Evolutionary conservation across 345 rosid species (phyloP), one percentile per base, ranked within the genome.

Genomic region (Salix arbutifolia): DNA sequence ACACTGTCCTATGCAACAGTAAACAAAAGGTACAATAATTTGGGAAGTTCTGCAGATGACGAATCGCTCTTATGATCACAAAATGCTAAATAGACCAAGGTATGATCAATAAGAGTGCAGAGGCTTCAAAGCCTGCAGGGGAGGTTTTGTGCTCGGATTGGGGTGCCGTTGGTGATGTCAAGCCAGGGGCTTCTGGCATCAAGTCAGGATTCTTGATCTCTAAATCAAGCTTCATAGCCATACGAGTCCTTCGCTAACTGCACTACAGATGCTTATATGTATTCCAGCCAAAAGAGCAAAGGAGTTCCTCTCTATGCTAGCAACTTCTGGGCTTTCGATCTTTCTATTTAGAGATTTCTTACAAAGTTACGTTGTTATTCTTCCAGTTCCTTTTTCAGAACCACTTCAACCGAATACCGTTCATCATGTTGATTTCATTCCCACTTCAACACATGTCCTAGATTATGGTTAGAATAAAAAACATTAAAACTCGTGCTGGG

Each of bases 1-100:
- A 82, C 70, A 79, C 87, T 10, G 75, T 85, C 74, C 60, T 79
- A 1, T 82, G 87, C 85, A 85, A 79, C 82, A 53, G 23, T 79
- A 11, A 77, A 65, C 58, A 53, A 31, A 21, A 82, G 80, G 67
- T 82, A 52, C 81, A 71, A 69, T 48, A 52, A 40, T 30, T 1
- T 65, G 70, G 78, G 74, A 8, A 31, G 6, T n/a, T 17, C 68
- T 19, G 2, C 73, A 1, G 46, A 25, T 26, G 82, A 10, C 10
- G 77, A 40, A 61, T 70, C 74, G 18, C 46, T 52, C 1, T 82
- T 30, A 30, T 30, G 31, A 60, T 31, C 68, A 67, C 4, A 60
- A 75, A 65, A 77, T 82, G 80, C 2, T 77, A 5, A 33, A 50
- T 0, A 5, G 44, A 17, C 16, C 31, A 30, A 35, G 76, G 52